Evolutionary conservation across 2,329 filamentous ascomycete genomes (phyloP).

Genomic region (Eurotiales sp.): DNA sequence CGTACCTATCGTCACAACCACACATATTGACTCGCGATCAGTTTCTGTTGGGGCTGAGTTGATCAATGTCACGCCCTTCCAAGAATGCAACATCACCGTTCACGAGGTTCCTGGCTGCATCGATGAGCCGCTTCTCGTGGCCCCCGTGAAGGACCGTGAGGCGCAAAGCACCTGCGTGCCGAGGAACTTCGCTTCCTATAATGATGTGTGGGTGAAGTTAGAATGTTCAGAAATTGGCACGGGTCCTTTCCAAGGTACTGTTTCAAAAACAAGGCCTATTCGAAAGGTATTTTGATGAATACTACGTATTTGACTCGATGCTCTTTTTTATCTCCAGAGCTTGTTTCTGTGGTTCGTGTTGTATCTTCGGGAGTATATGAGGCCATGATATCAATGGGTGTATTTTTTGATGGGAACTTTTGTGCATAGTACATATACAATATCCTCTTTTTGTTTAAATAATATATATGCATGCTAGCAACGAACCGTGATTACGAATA

Average conservation of each 20-base stretch:
- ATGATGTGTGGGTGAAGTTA: slow-evolving; percentile 29
- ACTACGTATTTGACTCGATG: neutral
- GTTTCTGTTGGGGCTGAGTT: slow-evolving; percentile 11
- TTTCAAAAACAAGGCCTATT: neutral
- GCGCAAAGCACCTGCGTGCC: slow-evolving; percentile 24
- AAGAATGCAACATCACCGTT: slow-evolving; percentile 28
- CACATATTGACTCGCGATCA: slow-evolving; percentile 9
- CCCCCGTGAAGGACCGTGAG: slow-evolving; percentile 20
- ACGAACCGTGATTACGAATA: neutral
- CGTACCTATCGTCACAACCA: slow-evolving; percentile 9
- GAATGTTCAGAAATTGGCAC: slow-evolving; percentile 22
- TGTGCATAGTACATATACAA: neutral
- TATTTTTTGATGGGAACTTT: neutral
- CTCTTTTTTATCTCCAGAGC: neutral
- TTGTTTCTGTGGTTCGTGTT: neutral
- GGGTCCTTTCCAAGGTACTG: neutral
- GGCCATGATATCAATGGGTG: neutral
- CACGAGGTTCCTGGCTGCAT: slow-evolving; percentile 31
- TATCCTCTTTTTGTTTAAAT: neutral
- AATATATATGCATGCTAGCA: neutral
- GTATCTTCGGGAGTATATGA: slow-evolving; percentile 4
- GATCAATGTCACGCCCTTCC: slow-evolving; percentile 8
- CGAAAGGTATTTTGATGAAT: neutral
- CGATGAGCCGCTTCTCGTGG: slow-evolving; percentile 25
- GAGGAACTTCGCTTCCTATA: slow-evolving; percentile 23